A percentile compares a stretch with the other conserved stretches of the same genome.
Conservation (phyloP, 2,329 filamentous ascomycete species). For the Aureobasidium sp. region DNA sequence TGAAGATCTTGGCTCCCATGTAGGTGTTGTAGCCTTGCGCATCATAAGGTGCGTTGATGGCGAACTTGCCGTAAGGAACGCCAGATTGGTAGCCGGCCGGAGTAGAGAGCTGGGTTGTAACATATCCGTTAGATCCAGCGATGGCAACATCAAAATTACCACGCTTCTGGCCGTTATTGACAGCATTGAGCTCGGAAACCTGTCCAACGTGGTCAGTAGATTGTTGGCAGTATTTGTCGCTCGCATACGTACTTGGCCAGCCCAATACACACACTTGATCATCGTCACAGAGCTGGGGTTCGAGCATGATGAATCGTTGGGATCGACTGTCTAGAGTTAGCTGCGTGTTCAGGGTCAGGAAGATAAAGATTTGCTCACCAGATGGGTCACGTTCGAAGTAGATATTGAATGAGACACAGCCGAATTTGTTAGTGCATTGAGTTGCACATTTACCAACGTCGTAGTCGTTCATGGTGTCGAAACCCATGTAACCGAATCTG, state of each 20-base stretch:
- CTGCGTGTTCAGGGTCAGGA: slow-evolving; percentile 13
- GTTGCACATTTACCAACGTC: slow-evolving; percentile 11
- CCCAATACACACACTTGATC: slow-evolving; percentile 24
- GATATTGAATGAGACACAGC: slow-evolving; percentile 23
- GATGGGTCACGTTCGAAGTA: slow-evolving; percentile 24
- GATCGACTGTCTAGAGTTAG: slow-evolving; percentile 11
- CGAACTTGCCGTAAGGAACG: slow-evolving; percentile 22
- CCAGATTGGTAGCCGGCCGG: slow-evolving; percentile 34
- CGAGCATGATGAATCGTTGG: slow-evolving; percentile 24
- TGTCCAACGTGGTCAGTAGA: too few relatives aligned
- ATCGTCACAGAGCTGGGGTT: slow-evolving; percentile 23
- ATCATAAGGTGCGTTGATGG: slow-evolving; percentile 28
- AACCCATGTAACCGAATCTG: background rate
- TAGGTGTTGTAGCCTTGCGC: slow-evolving; percentile 29
- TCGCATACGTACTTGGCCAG: too few relatives aligned
- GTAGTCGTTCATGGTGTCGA: slow-evolving; percentile 21
- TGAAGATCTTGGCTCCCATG: slow-evolving; percentile 30
- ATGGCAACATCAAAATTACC: slow-evolving; percentile 43
- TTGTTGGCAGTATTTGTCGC: too few relatives aligned
- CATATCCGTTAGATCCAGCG: slow-evolving; percentile 46
- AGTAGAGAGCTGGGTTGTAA: slow-evolving; percentile 31
- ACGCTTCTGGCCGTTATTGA: slow-evolving; percentile 38
- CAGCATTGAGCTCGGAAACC: slow-evolving; percentile 32
- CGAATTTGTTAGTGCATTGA: slow-evolving; percentile 11
- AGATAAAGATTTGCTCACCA: background rate